Evolutionary conservation across 2,329 filamentous ascomycete genomes (phyloP).

Genomic region (Ampelomyces quisqualis): DNA sequence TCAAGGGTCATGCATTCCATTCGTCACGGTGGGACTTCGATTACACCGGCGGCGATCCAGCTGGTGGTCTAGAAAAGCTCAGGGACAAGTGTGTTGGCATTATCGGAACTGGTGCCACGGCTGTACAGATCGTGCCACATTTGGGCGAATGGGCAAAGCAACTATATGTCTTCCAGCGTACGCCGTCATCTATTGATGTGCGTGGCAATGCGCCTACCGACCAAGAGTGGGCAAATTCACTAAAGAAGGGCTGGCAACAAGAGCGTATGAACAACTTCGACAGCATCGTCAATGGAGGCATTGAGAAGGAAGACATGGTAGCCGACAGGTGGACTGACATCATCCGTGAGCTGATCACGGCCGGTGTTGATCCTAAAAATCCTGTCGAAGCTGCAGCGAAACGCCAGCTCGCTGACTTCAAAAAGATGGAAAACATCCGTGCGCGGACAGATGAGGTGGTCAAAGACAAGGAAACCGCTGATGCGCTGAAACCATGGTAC

Average conservation of each 20-base stretch:
- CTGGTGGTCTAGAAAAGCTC: slow-evolving; percentile 35
- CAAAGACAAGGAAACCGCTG: slow-evolving; percentile 53
- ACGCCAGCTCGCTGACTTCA: slow-evolving; percentile 30
- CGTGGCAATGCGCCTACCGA: slow-evolving; percentile 32
- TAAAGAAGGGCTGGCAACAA: slow-evolving; percentile 52
- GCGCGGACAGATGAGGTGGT: slow-evolving; percentile 53
- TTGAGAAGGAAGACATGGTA: slow-evolving; percentile 46
- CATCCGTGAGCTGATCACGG: slow-evolving; percentile 15
- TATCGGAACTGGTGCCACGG: slow-evolving; percentile 38
- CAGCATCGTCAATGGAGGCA: slow-evolving; percentile 37
- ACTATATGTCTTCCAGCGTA: slow-evolving; percentile 59
- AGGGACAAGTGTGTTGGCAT: slow-evolving; percentile 37
- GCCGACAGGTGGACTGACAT: slow-evolving; percentile 53
- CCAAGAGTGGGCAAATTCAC: slow-evolving; percentile 13
- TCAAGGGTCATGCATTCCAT: slow-evolving; percentile 33
- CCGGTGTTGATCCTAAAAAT: slow-evolving; percentile 8
- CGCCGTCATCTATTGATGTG: slow-evolving; percentile 48
- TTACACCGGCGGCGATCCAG: slow-evolving; percentile 25
- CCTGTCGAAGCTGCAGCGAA: slow-evolving; percentile 18
- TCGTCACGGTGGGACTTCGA: slow-evolving; percentile 31
- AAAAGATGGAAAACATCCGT: slow-evolving; percentile 50
- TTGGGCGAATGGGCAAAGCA: slow-evolving; percentile 52
- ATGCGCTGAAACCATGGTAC: slow-evolving; percentile 61
- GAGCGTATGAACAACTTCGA: slow-evolving; percentile 51
- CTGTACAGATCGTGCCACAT: slow-evolving; percentile 40